Base-by-base conservation (phyloP, 2,329 filamentous ascomycete species). In the Gliomastix tumulicola region DNA sequence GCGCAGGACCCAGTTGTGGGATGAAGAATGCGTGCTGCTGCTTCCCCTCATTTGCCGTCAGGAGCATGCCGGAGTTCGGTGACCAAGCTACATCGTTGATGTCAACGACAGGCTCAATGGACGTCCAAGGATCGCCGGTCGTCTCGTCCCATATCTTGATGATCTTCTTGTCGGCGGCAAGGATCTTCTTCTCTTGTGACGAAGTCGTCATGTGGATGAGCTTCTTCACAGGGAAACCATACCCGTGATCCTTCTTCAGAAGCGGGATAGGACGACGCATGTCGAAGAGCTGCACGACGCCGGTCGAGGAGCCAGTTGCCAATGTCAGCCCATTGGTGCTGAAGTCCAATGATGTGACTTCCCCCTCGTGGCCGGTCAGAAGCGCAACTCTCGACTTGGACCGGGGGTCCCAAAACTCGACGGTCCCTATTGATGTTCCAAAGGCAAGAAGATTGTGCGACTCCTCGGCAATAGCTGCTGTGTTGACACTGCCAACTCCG, bases 1-100 rank as follows among this genome's bases (percentile, higher is more conserved):
- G 94, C 2, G 92, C 89, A 0, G 90, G 88, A 2, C 92, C 92
- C 17, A 97, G 75, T 53, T 94, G 88, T 3, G 90, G 90, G 36
- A 97, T 85, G 57, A 96, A 92, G 66, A 96, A 97, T 1, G 88
- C 81, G 59, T 97, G 89, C 55, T 96, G 89, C 47, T 95, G 88
- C 49, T 88, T 82, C 40, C 92, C 94, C 66, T 98, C 92, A 54
- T 98, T 98, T 27, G 94, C 92, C 5, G 90, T 97, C 37, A 98
- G 69, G 15, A 98, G 71, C 88, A 98, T 98, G 38, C 92, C 92
- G 20, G 82, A 89, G 49, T 94, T 80, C 45, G 84, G 88, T 55
- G 87, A 88, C 82, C 89, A 95, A 35, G 87, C 88, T 7, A 98
- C 88, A 43, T 87, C 83, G 59, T 97, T 96, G 49, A 98, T 78